phyloP scores from a whole-genome alignment of 768 basidiomycete species.

The Galerina sulciceps region DNA sequence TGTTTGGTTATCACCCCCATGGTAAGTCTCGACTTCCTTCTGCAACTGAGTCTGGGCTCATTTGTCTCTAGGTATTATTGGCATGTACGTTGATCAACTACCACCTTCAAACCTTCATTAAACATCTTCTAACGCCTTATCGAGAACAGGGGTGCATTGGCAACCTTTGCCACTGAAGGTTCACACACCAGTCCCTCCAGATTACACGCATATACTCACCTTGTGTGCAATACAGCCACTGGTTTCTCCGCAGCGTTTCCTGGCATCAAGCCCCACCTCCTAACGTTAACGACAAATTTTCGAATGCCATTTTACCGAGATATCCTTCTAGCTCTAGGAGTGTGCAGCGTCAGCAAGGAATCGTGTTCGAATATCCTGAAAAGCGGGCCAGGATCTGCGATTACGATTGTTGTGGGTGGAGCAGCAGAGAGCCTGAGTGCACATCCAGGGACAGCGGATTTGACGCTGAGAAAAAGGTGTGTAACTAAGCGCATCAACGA shows the following conservation, averaged over 20 bases:
- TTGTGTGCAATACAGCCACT: conserved; percentile 56
- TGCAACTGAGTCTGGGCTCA: not conserved
- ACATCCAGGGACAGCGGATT: conserved; percentile 94
- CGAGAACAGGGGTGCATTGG: conserved; percentile 79
- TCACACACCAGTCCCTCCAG: not conserved
- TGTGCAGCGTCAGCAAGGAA: conserved; percentile 90
- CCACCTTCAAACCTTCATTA: not conserved
- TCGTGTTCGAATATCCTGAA: conserved; percentile 90
- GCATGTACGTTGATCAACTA: conserved; percentile 68
- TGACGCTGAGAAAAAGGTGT: conserved; percentile 76
- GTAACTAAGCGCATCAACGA: conserved; percentile 14
- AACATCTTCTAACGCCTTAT: not conserved
- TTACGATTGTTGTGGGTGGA: conserved; percentile 96
- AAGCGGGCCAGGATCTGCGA: conserved; percentile 65
- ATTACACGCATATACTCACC: not conserved
- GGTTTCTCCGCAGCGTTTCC: conserved; percentile 91
- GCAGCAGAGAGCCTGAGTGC: conserved; percentile 95
- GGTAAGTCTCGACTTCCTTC: conserved; percentile 49
- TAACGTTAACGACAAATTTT: conserved; percentile 92
- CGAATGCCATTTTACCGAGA: conserved; percentile 93
- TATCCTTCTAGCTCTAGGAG: conserved; percentile 81
- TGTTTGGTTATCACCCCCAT: conserved; percentile 99
- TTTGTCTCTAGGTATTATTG: conserved; percentile 79
- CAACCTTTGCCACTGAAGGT: conserved; percentile 97
- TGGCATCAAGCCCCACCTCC: conserved; percentile 89